Conservation (phyloP, 495 filamentous ascomycete species). For the Penicillium atrosanguineum region DNA sequence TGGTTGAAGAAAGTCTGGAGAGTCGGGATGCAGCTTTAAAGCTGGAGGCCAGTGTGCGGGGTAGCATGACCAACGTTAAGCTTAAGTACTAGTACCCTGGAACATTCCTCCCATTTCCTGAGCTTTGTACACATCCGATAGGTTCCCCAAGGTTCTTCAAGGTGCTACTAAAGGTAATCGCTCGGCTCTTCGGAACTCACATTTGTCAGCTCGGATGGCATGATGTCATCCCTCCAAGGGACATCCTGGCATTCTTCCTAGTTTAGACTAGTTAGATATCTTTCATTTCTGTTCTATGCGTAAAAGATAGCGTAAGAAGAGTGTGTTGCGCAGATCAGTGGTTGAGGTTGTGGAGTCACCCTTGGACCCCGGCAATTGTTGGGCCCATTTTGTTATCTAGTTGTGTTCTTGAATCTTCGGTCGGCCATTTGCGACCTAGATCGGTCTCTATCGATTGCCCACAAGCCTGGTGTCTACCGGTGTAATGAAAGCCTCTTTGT, state of each 20-base stretch:
- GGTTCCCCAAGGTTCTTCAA: background rate
- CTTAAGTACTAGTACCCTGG: background rate
- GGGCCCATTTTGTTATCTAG: no score
- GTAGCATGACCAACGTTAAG: constrained; percentile 9
- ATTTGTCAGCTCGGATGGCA: background rate
- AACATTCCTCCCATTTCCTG: background rate
- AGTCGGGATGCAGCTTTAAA: constrained; percentile 15
- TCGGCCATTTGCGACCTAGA: no score
- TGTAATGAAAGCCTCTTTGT: no score
- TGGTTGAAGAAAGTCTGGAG: constrained; percentile 5
- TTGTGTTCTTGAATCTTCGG: no score
- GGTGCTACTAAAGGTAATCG: background rate
- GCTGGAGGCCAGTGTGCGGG: background rate
- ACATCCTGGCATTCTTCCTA: background rate
- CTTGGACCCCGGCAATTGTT: no score
- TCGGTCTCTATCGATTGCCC: no score
- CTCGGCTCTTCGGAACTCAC: background rate
- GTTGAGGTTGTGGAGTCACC: no score
- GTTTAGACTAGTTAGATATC: no score
- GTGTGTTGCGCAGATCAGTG: no score
- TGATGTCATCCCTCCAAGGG: background rate
- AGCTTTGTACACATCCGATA: background rate
- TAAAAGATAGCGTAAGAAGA: no score
- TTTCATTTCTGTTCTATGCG: no score
- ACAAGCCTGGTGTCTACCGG: no score